phyloP scores from a whole-genome alignment of 805 yeast genomes.

The Starmerella bombicola region DNA sequence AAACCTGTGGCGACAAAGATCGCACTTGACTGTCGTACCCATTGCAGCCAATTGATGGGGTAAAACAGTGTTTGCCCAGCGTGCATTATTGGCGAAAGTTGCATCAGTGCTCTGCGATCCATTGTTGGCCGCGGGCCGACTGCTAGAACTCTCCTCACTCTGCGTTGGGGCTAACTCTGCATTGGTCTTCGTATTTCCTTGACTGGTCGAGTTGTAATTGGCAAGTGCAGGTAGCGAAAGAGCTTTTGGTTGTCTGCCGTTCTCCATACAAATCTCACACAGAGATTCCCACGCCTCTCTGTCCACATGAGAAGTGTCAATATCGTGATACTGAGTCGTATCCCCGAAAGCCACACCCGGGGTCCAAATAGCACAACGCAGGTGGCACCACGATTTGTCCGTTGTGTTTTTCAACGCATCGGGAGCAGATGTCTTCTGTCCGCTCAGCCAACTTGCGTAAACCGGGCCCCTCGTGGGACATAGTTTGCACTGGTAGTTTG shows the following conservation, averaged over 20 bases:
- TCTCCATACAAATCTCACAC: conserved; percentile 10
- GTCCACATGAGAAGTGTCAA: not conserved
- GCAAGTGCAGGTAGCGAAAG: not conserved
- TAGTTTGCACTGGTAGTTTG: conserved; percentile 18
- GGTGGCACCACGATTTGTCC: conserved; percentile 19
- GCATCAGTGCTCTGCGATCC: too few species aligned
- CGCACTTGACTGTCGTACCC: conserved; percentile 14
- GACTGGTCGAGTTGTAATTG: too few species aligned
- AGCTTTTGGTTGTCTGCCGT: not conserved
- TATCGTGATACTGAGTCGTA: conserved; percentile 5
- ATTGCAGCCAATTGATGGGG: not conserved
- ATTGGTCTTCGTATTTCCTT: too few species aligned
- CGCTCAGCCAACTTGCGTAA: conserved; percentile 18
- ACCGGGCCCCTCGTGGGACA: conserved; percentile 15
- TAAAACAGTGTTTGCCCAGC: too few species aligned
- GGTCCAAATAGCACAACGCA: conserved; percentile 18
- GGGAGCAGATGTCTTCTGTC: conserved; percentile 5
- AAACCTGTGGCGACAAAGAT: conserved; percentile 14
- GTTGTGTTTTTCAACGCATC: conserved; percentile 20
- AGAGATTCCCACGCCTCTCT: not conserved
- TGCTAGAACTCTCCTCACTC: too few species aligned
- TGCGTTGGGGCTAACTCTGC: too few species aligned
- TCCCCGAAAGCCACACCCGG: conserved; percentile 8
- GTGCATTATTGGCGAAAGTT: too few species aligned
- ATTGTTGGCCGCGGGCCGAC: too few species aligned